Base-by-base conservation (phyloP, 2,329 filamentous ascomycete species). In the Fusarium beomiforme region DNA sequence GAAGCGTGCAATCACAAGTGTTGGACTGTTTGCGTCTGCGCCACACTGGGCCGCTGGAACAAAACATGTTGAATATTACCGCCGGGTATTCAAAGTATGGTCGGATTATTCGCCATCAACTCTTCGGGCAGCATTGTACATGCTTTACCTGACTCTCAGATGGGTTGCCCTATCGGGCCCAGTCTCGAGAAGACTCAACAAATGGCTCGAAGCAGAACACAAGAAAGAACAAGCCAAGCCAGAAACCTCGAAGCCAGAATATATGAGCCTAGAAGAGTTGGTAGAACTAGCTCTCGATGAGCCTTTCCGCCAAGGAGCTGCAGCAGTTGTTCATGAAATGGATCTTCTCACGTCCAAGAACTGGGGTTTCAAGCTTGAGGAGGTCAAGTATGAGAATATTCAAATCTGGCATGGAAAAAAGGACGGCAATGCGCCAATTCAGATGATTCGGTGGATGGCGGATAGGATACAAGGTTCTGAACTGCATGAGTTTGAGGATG, bases 1-100 rank as follows among this genome's bases (percentile, higher is more conserved):
- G 17, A 59, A 49, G 16, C 53, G 66, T 5, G 78, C 73, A 51
- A 60, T 85, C 21, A 75, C 79, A 1, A 78, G 72, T 1, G 80
- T 83, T 12, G 81, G 81, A 3, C 70, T 85, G 14, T 72, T 84
- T 43, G 80, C 80, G 11, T 78, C 78, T 14, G 78, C 73, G 3
- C 76, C 77, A 13, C 80, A 78, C 5, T 84, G 80, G 79, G 74
- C 70, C 13, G 79, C 78, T 11, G 78, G 82, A 8, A 55, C 64
- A 8, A 64, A 78, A 7, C 58, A 79, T 44, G 77, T 83, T 55
- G 78, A 23, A 41, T 61, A 33, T 36, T 65, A 58, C 8, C 69
- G 77, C 10, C 71, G 78, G 3, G 9, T 75, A 2, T 53, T 71
- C 3, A 62, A 65, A 29, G 46, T 66, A 4, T 59, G 76, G 50